Evolutionary conservation across 768 basidiomycete species (phyloP).

Genomic region (Xerocomellus amylosporus): DNA sequence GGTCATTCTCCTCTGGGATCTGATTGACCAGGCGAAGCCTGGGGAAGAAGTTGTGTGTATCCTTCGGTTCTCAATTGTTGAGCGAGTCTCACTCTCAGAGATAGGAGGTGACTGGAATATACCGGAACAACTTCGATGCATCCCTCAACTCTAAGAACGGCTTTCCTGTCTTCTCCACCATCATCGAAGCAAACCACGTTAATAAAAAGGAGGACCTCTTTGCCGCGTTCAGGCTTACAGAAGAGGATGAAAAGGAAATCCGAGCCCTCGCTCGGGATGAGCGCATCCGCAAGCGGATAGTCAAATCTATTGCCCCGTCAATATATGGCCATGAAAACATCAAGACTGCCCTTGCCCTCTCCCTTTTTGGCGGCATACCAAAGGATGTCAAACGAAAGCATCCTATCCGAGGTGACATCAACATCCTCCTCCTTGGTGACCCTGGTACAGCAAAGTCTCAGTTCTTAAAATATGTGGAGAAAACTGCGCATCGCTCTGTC

Average conservation of each 20-base stretch:
- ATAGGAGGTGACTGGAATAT: conserved; percentile 96
- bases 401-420: conserved; percentile 96
- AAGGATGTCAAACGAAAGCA: conserved; percentile 98
- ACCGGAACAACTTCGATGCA: conserved; percentile 98
- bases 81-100: conserved; percentile 7
- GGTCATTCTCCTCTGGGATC: conserved; percentile 94
- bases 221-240: conserved; percentile 95
- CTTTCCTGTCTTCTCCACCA: conserved; percentile 98
- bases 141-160: conserved; percentile 98
- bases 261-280: conserved; percentile 84
- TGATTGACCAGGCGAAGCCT: conserved; percentile 97
- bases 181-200: conserved; percentile 97
- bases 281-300: conserved; percentile 93
- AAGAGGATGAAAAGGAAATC: conserved; percentile 95
- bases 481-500: conserved; percentile 96
- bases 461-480: conserved; percentile 98
- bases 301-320: conserved; percentile 98
- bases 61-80: background rate
- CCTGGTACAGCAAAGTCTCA: conserved; percentile 99
- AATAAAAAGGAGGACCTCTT: conserved; percentile 99
- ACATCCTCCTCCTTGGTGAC: conserved; percentile 92
- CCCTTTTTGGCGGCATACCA: conserved; percentile 88
- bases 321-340: conserved; percentile 99
- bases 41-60: conserved; percentile 91
- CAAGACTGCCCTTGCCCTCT: conserved; percentile 94